phyloP scores from a whole-genome alignment of 257 asterid genomes.

The Linaria vulgaris region DNA sequence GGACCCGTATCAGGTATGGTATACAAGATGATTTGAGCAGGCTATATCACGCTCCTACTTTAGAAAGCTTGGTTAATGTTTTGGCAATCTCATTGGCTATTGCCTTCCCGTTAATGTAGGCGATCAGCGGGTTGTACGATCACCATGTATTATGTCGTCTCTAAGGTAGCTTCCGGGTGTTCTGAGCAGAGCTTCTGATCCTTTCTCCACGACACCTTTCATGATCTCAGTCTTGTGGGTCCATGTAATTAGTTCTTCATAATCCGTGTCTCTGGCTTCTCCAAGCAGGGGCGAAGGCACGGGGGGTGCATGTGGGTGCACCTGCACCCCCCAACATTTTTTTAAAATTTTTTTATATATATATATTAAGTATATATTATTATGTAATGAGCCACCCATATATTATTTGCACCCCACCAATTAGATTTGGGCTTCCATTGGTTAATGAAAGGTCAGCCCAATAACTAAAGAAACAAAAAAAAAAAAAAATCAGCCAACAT shows the following conservation, averaged over 20 bases:
- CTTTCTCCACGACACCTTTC: slow-evolving; percentile 58
- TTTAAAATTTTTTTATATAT: too few species aligned
- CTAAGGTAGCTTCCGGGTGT: slow-evolving; percentile 65
- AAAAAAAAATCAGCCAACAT: too few species aligned
- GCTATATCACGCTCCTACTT: slow-evolving; percentile 43
- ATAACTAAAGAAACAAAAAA: too few species aligned
- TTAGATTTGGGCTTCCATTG: too few species aligned
- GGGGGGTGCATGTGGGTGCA: too few species aligned
- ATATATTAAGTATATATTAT: too few species aligned
- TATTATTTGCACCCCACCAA: too few species aligned
- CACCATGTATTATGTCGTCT: slow-evolving; percentile 71
- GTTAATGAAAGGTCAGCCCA: too few species aligned
- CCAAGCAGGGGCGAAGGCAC: too few species aligned
- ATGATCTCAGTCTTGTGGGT: slow-evolving; percentile 69
- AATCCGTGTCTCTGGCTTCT: slow-evolving; percentile 85
- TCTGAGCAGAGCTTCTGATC: slow-evolving; percentile 76
- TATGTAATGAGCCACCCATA: too few species aligned
- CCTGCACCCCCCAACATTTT: too few species aligned
- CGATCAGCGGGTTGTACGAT: slow-evolving; percentile 56
- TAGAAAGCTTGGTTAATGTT: slow-evolving; percentile 51
- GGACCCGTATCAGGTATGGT: too few species aligned
- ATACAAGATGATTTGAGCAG: slow-evolving; percentile 4
- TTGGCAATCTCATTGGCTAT: slow-evolving; percentile 52
- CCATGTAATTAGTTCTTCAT: slow-evolving; percentile 74
- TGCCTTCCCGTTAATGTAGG: slow-evolving; percentile 39